These are phyloP conservation scores for Salix udensis DNA, from an alignment of 345 rosid species.

Conservation along the genomic window DNA sequence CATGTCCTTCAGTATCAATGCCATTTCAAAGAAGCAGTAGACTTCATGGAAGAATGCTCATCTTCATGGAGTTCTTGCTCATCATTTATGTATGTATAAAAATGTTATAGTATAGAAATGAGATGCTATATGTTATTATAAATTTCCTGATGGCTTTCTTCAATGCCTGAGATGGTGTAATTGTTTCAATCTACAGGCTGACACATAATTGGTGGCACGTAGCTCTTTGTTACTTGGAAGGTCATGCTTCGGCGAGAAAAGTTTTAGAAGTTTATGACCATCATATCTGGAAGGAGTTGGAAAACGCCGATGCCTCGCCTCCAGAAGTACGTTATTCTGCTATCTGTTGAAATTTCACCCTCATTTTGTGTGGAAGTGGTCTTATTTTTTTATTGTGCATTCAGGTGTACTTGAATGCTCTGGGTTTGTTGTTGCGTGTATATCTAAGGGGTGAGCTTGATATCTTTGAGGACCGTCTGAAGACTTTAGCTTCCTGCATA, in stretches of 20 bases:
- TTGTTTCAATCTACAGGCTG: constrained; percentile 37
- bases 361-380: neutral
- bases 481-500: constrained; percentile 41
- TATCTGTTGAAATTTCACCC: neutral
- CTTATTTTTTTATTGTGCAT: constrained; percentile 14
- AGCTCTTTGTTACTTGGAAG: constrained; percentile 92
- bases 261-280: constrained; percentile 64
- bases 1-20: constrained; percentile 84
- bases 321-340: constrained; percentile 44
- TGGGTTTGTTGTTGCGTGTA: constrained; percentile 67
- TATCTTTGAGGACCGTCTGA: constrained; percentile 48
- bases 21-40: constrained; percentile 75
- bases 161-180: neutral
- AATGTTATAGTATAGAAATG: neutral
- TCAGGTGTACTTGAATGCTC: constrained; percentile 76
- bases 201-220: constrained; percentile 99
- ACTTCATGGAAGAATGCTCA: constrained; percentile 71
- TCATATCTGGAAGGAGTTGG: constrained; percentile 75
- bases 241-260: constrained; percentile 57
- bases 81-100: constrained; percentile 62
- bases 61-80: constrained; percentile 60
- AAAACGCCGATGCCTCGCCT: constrained; percentile 43
- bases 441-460: constrained; percentile 51
- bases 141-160: neutral
- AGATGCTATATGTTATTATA: neutral